phyloP scores from a whole-genome alignment of 1,284 basidiomycete genomes.

The Sporisorium graminicola region DNA sequence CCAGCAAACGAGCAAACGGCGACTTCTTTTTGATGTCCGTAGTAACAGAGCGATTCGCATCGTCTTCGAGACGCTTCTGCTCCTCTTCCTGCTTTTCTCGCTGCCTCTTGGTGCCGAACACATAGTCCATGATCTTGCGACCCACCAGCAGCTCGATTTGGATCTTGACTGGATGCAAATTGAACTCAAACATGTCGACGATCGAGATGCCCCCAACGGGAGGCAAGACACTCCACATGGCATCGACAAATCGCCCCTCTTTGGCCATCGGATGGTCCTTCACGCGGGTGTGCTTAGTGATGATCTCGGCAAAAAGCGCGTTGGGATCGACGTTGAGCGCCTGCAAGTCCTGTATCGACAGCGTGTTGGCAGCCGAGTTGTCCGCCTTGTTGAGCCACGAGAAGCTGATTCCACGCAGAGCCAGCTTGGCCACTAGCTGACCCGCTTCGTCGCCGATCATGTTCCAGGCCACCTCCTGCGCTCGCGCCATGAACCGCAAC shows the following conservation, averaged over 20 bases:
- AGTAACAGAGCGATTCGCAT: slow-evolving; percentile 12
- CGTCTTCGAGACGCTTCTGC: slow-evolving; percentile 33
- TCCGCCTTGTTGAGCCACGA: slow-evolving; percentile 89
- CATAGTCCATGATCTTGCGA: slow-evolving; percentile 86
- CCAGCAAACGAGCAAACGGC: slow-evolving; percentile 44
- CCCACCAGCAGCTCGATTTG: slow-evolving; percentile 86
- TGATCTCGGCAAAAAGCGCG: slow-evolving; percentile 88
- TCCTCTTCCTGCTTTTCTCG: slow-evolving; percentile 51
- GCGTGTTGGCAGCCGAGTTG: slow-evolving; percentile 84
- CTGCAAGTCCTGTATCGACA: slow-evolving; percentile 80
- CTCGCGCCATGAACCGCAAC: slow-evolving; percentile 82
- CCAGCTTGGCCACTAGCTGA: slow-evolving; percentile 86
- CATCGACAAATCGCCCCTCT: slow-evolving; percentile 59
- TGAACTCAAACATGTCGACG: slow-evolving; percentile 84
- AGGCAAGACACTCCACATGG: slow-evolving; percentile 63
- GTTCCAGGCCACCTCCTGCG: slow-evolving; percentile 90
- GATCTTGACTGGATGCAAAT: slow-evolving; percentile 80
- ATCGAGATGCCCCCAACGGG: slow-evolving; percentile 95
- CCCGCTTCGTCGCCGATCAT: slow-evolving; percentile 82
- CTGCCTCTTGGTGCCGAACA: slow-evolving; percentile 74
- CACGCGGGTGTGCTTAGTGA: slow-evolving; percentile 75
- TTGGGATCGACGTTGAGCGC: slow-evolving; percentile 89
- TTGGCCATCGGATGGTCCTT: slow-evolving; percentile 59
- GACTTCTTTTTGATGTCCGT: slow-evolving; percentile 42
- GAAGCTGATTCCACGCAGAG: slow-evolving; percentile 83